A percentile compares a stretch with the other conserved stretches of the same genome.
Conservation (phyloP, 2,329 filamentous ascomycete species). For the Penicillium brevicompactum region DNA sequence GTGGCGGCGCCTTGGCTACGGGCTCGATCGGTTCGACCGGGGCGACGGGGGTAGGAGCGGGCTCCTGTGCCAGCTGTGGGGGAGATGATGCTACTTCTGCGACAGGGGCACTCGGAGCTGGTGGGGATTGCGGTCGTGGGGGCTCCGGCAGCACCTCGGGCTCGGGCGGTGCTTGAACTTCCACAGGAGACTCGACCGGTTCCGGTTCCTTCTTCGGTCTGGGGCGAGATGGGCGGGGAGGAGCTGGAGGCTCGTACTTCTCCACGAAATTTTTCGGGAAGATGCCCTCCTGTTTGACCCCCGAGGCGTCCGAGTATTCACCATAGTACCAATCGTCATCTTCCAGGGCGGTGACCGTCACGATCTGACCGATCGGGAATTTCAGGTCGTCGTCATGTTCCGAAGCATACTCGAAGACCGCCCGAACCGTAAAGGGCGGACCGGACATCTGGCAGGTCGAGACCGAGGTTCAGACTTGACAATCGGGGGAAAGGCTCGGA, state of each 20-base stretch:
- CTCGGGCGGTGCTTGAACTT: constrained; percentile 36
- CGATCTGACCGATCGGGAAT: constrained; percentile 82
- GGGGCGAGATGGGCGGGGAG: constrained; percentile 77
- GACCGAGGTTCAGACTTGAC: constrained; percentile 20
- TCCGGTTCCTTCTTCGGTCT: constrained; percentile 67
- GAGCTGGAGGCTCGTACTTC: constrained; percentile 87
- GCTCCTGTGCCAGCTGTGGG: constrained; percentile 24
- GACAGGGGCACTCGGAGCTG: constrained; percentile 26
- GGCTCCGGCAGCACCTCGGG: constrained; percentile 24
- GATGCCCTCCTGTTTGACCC: constrained; percentile 77
- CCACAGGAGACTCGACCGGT: constrained; percentile 29
- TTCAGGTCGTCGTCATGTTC: constrained; percentile 92
- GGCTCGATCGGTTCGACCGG: constrained; percentile 30
- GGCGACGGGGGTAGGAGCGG: constrained; percentile 29
- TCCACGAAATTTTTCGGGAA: constrained; percentile 98
- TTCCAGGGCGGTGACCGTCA: constrained; percentile 90
- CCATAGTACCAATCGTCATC: constrained; percentile 93
- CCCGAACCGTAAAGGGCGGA: constrained; percentile 88
- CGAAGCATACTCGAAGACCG: constrained; percentile 91
- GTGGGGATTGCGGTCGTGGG: constrained; percentile 23
- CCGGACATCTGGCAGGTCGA: constrained; percentile 62
- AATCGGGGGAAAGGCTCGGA: constrained; percentile 27
- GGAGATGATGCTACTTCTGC: constrained; percentile 30
- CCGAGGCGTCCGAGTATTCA: constrained; percentile 77
- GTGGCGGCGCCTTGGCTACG: constrained; percentile 41